These are phyloP conservation scores for Takakia lepidozioides DNA, from an alignment of 225 moss, liverwort and hornwort genomes.

Conservation along the genomic window DNA sequence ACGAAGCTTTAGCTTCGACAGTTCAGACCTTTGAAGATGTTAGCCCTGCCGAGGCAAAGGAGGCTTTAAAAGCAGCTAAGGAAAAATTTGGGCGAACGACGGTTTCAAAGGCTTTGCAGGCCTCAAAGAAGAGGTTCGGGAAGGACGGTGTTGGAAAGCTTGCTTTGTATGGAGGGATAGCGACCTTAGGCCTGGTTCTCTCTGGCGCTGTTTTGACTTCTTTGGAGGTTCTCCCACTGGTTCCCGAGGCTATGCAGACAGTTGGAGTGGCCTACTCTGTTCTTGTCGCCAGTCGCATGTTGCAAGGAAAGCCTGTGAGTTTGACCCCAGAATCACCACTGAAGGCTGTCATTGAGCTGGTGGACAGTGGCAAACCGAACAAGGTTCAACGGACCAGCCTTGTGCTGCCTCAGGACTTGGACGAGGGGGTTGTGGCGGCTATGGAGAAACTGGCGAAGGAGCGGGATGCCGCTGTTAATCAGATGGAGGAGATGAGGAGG, in stretches of 20 bases:
- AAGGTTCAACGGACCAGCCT: conserved; percentile 20
- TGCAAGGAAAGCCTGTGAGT: conserved; percentile 31
- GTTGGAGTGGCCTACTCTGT: conserved; percentile 69
- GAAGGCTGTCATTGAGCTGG: conserved; percentile 55
- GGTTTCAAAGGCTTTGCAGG: conserved; percentile 40
- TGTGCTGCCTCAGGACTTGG: conserved; percentile 31
- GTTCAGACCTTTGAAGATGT: conserved; percentile 3
- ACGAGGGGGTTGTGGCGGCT: conserved; percentile 26
- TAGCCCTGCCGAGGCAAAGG: conserved; percentile 17
- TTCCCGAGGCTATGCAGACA: conserved; percentile 64
- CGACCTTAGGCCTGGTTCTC: conserved; percentile 43
- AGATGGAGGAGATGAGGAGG: conserved; percentile 61
- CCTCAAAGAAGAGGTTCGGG: conserved; percentile 40
- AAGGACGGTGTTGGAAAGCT: conserved; percentile 46
- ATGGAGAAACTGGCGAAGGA: conserved; percentile 57
- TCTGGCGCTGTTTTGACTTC: conserved; percentile 58
- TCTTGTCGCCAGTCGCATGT: conserved; percentile 55
- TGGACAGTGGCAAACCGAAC: conserved; percentile 39
- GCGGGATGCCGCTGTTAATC: conserved; percentile 57
- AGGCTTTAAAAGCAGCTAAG: conserved; percentile 14
- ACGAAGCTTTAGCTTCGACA: neutral
- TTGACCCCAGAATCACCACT: conserved; percentile 61
- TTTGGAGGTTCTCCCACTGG: conserved; percentile 49
- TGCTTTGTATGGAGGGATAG: conserved; percentile 48
- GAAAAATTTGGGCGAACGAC: conserved; percentile 18